These are phyloP conservation scores for Fusarium oligoseptatum DNA, from an alignment of 2,329 filamentous ascomycete species.

Conservation along the genomic window DNA sequence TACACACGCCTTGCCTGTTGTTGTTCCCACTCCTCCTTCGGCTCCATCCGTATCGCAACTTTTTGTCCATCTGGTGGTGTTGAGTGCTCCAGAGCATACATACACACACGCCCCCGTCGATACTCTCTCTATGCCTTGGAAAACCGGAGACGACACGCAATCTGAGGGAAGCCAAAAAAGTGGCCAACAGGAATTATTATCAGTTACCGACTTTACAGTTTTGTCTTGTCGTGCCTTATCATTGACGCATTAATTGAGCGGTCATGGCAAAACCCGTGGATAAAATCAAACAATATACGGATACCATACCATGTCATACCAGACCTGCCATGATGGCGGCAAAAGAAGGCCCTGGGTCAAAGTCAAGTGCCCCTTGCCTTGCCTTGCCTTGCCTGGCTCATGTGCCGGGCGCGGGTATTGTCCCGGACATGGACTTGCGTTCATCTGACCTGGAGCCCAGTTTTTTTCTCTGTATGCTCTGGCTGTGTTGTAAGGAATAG, in stretches of 20 bases:
- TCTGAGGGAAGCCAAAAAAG: not conserved
- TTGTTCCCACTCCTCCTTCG: constrained; percentile 22
- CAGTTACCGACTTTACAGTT: not conserved
- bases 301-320: not conserved
- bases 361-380: not conserved
- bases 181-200: not conserved
- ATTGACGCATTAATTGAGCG: not conserved
- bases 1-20: not conserved
- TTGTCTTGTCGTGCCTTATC: not conserved
- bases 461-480: constrained; percentile 11
- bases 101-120: constrained; percentile 14
- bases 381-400: constrained; percentile 6
- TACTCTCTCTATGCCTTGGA: constrained; percentile 6
- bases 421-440: constrained; percentile 31
- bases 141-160: constrained; percentile 6
- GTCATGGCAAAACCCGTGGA: not conserved
- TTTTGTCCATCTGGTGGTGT: constrained; percentile 17
- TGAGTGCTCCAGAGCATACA: constrained; percentile 14
- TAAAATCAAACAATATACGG: not conserved
- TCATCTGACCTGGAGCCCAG: constrained; percentile 33
- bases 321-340: not conserved
- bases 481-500: not conserved
- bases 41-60: constrained; percentile 23
- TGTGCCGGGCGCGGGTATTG: constrained; percentile 22
- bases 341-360: not conserved